Evolutionary conservation across 352 stramenopile genomes (phyloP), one percentile per base, ranked within the genome.

Genomic region (Phytophthora pinifolia): DNA sequence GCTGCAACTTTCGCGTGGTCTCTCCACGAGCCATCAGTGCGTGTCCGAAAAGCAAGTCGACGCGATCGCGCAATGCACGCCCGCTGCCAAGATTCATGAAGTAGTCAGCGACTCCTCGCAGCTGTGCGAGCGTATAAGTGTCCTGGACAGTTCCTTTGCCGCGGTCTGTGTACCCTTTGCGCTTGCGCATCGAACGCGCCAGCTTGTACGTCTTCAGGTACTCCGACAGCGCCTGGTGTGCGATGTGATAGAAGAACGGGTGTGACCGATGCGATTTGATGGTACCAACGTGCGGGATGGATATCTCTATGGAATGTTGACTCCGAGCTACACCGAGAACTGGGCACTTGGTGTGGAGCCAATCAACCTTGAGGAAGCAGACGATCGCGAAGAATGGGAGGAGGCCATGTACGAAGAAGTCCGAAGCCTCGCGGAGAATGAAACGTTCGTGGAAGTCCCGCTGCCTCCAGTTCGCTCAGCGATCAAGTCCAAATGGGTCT

Each of bases 401-500:
- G 2, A 37, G 1, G 54, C 30, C 18, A 57, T 62, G 54, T 3
- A 45, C 9, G 33, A 37, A 0, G 27, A 46, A 14, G 36, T 56
- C 22, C 14, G 39, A 9, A 52, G 39, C 25, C 32, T 57, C 2
- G 3, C 43, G 1, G 13, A 32, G 1, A 62, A 46, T 9, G 54
- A 32, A 1, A 57, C 38, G 1, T 57, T 57, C 35, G 54, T 51
- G 2, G 45, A 46, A 13, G 25, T 51, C 2, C 45, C 32, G 25
- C 14, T 57, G 15, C 46, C 25, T 4, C 35, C 46, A 17, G 46
- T 31, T 29, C 45, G 30, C 9, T 34, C 15, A 0, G 34, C 33
- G 1, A 46, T 59, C 42, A 59, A 46, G 27, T 53, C 52, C 1
- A 59, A 53, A 4, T 59, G 52, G 52, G 34, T 53, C 2, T 62